Evolutionary conservation across 495 filamentous ascomycete species (phyloP).

Genomic region (Podospora sp.): DNA sequence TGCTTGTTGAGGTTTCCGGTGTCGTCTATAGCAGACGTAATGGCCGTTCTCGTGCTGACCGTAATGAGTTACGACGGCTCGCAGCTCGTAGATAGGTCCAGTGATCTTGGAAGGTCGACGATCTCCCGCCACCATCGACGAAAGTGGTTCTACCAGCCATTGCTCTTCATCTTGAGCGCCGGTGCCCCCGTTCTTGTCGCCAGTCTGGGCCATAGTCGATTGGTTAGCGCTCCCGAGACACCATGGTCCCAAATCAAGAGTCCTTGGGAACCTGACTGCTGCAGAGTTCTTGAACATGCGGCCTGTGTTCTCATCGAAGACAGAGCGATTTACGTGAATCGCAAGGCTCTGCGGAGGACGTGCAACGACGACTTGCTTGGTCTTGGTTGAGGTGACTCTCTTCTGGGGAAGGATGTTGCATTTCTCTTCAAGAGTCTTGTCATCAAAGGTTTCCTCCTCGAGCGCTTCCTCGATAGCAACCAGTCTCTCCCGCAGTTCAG

Average conservation of each 20-base stretch:
- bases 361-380: slow-evolving; percentile 83
- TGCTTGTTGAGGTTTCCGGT: slow-evolving; percentile 40
- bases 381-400: slow-evolving; percentile 74
- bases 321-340: slow-evolving; percentile 87
- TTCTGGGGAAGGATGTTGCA: slow-evolving; percentile 73
- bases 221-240: slow-evolving; percentile 61
- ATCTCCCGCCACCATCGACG: slow-evolving; percentile 66
- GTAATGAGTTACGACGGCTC: slow-evolving; percentile 84
- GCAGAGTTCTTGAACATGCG: slow-evolving; percentile 81
- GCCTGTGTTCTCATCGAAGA: slow-evolving; percentile 82
- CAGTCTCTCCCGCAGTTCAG: slow-evolving; percentile 52
- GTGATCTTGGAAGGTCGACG: slow-evolving; percentile 42
- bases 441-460: slow-evolving; percentile 77
- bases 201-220: slow-evolving; percentile 8
- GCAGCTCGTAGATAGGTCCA: slow-evolving; percentile 74
- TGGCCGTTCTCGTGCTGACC: slow-evolving; percentile 94
- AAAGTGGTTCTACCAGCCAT: slow-evolving; percentile 66
- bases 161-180: slow-evolving; percentile 52
- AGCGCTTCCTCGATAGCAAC: slow-evolving; percentile 67
- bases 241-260: slow-evolving; percentile 76
- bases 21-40: slow-evolving; percentile 86
- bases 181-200: background rate
- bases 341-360: slow-evolving; percentile 76
- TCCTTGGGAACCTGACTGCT: slow-evolving; percentile 70
- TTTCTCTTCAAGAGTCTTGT: slow-evolving; percentile 69